A percentile compares a stretch with the other conserved stretches of the same genome.
Evolutionary conservation across 495 filamentous ascomycete species (phyloP).

Genomic region (Halenospora varia): DNA sequence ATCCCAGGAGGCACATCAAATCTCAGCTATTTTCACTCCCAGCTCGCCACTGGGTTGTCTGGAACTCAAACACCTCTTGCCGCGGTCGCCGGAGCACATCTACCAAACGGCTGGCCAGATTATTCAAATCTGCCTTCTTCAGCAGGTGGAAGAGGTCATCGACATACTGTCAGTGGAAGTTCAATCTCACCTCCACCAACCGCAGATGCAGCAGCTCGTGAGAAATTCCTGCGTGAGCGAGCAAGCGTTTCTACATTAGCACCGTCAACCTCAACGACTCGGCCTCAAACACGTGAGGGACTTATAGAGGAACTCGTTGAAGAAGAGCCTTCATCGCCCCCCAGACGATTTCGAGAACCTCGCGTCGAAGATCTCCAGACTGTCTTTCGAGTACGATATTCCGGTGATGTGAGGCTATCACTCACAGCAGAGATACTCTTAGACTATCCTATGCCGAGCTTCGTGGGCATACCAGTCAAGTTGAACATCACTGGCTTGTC

Average conservation of each 20-base stretch:
- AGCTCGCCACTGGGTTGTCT: constrained; percentile 71
- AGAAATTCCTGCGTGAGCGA: constrained; percentile 37
- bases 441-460: constrained; percentile 96
- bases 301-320: constrained; percentile 24
- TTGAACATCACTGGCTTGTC: constrained; percentile 90
- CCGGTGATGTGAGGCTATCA: constrained; percentile 77
- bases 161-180: constrained; percentile 22
- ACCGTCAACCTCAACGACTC: constrained; percentile 36
- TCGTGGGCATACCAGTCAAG: constrained; percentile 87
- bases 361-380: constrained; percentile 75
- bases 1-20: constrained; percentile 86
- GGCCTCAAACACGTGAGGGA: constrained; percentile 44
- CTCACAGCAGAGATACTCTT: constrained; percentile 92
- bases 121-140: constrained; percentile 14
- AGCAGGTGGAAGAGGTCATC: constrained; percentile 12
- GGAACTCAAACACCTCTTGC: constrained; percentile 85
- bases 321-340: constrained; percentile 32
- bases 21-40: constrained; percentile 86
- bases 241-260: constrained; percentile 51
- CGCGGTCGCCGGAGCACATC: constrained; percentile 70
- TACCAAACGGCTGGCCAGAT: constrained; percentile 49
- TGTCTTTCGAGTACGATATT: constrained; percentile 82
- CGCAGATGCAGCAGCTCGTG: constrained; percentile 21
- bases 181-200: constrained; percentile 23
- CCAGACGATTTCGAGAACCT: constrained; percentile 37